Evolutionary conservation across 2,329 filamentous ascomycete genomes (phyloP), one percentile per base, ranked within the genome.

Genomic region (Pyricularia sp.): DNA sequence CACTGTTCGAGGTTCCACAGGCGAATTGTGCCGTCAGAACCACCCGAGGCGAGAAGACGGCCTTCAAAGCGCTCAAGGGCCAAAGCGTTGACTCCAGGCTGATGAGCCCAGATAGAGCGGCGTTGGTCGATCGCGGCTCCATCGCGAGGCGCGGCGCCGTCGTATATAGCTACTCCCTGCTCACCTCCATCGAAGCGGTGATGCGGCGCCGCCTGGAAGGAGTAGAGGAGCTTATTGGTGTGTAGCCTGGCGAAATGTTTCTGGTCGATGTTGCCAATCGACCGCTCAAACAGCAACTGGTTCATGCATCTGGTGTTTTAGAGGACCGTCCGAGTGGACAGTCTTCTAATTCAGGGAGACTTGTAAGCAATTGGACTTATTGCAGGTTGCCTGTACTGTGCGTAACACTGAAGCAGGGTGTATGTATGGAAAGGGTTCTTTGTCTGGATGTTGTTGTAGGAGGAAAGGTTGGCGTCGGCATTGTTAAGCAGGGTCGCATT

Each of bases 41-140:
- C 92, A 4, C 91, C 93, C 0, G 93, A 96, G 1, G 96, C 76
- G 67, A 97, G 81, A 69, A 90, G 86, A 72, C 86, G 81, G 3
- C 90, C 91, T 68, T 94, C 90, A 71, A 94, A 91, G 62, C 86
- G 85, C 71, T 97, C 93, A 53, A 96, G 82, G 0, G 89, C 86
- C 55, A 97, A 78, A 53, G 88, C 85, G 71, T 88, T 94, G 49
- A 93, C 89, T 16, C 92, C 92, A 4, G 90, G 84, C 64, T 84
- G 82, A 75, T 96, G 92, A 1, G 91, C 90, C 79, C 82, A 82
- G 66, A 81, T 72, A 22, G 76, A 72, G 57, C 74, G 73, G 19
- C 70, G 70, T n/a, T 57, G 28, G 12, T 74, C 73, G 1, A 74
- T 68, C 16, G 68, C 67, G 63, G 69, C 63, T 22, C 67, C 62